phyloP scores from a whole-genome alignment of 495 filamentous ascomycete genomes.

The Hapsidospora chrysogenum region DNA sequence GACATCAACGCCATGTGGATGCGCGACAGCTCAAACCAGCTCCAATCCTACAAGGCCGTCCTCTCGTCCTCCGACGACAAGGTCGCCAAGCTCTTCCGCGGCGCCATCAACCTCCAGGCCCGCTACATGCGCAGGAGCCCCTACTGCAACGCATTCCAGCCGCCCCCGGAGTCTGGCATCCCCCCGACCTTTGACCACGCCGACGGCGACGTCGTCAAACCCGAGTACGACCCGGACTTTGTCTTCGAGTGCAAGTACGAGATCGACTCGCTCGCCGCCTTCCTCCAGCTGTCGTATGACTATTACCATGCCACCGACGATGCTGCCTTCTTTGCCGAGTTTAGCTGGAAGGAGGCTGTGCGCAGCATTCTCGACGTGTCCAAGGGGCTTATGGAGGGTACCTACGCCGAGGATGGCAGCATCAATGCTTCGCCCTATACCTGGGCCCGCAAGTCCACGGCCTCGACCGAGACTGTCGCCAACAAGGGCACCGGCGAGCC shows the following conservation, averaged over 20 bases:
- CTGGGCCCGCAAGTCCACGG: constrained; percentile 34
- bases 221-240: constrained; percentile 4
- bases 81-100: constrained; percentile 42
- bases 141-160: constrained; percentile 48
- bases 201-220: constrained; percentile 9
- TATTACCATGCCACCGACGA: constrained; percentile 46
- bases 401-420: constrained; percentile 35
- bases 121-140: constrained; percentile 41
- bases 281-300: constrained; percentile 38
- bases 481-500: constrained; percentile 44
- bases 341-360: constrained; percentile 35
- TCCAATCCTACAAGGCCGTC: constrained; percentile 44
- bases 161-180: constrained; percentile 2
- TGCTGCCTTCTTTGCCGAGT: constrained; percentile 36
- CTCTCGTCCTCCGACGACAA: constrained; percentile 19
- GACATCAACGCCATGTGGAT: constrained; percentile 74
- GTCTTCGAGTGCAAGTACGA: constrained; percentile 46
- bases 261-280: constrained; percentile 49
- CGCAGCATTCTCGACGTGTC: constrained; percentile 30
- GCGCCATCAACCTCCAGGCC: constrained; percentile 49
- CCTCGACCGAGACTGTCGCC: constrained; percentile 40
- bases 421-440: constrained; percentile 37
- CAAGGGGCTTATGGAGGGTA: constrained; percentile 33
- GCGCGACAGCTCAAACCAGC: constrained; percentile 49
- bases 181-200: background rate